Percentiles rank a stretch among this genome's conserved stretches.
Conservation (phyloP, 2,329 filamentous ascomycete genomes). For the Didymella segeticola region DNA sequence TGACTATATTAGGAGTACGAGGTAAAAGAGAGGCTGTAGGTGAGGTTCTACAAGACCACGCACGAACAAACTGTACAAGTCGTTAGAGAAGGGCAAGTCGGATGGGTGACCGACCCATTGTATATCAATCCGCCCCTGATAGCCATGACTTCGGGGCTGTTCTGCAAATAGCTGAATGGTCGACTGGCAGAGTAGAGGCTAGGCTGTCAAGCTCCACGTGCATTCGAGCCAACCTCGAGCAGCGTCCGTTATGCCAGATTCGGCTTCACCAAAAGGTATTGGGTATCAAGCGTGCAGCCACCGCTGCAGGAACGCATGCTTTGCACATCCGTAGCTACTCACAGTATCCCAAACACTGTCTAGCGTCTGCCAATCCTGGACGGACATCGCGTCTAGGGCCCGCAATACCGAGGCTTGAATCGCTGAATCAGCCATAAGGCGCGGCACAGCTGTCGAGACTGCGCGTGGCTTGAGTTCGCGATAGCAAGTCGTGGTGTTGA, state of each 20-base stretch:
- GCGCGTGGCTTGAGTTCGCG: conserved; percentile 21
- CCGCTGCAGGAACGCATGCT: conserved; percentile 24
- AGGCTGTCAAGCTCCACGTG: conserved; percentile 1
- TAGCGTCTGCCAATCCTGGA: conserved; percentile 5
- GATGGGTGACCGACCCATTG: neutral
- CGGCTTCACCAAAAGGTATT: conserved; percentile 1
- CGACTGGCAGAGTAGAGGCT: conserved; percentile 2
- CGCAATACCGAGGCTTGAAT: conserved; percentile 6
- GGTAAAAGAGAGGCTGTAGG: conserved; percentile 35
- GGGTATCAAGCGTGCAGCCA: conserved; percentile 7
- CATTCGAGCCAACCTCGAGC: neutral
- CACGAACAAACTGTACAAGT: conserved; percentile 33
- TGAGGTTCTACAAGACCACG: conserved; percentile 28
- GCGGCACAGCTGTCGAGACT: conserved; percentile 22
- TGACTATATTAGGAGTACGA: conserved; percentile 22
- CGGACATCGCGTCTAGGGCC: neutral
- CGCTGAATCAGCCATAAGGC: conserved; percentile 5
- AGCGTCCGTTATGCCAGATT: conserved; percentile 3
- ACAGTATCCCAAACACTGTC: neutral
- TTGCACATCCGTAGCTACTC: conserved; percentile 4
- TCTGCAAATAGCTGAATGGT: conserved; percentile 9
- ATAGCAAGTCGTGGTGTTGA: conserved; percentile 18
- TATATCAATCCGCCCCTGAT: conserved; percentile 23
- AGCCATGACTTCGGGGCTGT: conserved; percentile 3
- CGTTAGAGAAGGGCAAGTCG: conserved; percentile 21